Evolutionary conservation across 1,139 yeast species (phyloP).

Genomic region (Pneumocystis murina): DNA sequence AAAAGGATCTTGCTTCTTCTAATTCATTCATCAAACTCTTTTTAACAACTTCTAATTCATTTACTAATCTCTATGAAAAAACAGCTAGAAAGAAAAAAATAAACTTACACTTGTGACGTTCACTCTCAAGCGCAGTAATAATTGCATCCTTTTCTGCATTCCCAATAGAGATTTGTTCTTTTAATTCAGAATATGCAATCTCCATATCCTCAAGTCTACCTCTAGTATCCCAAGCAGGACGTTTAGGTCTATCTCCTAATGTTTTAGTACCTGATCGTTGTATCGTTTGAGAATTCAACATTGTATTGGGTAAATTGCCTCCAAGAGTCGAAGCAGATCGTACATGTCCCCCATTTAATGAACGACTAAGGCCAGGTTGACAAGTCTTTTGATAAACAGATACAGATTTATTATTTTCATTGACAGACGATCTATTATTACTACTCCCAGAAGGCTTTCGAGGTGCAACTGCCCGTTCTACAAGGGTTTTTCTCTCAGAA

Average conservation of each 20-base stretch:
- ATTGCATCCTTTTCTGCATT: not conserved
- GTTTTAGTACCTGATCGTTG: not conserved
- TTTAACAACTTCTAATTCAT: not conserved
- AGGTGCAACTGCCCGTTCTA: not conserved
- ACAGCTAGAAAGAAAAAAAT: too few relatives aligned
- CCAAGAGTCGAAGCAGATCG: not conserved
- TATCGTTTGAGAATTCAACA: not conserved
- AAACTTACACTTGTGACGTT: not conserved
- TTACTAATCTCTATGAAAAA: not conserved
- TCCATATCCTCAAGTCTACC: slow-evolving; percentile 16
- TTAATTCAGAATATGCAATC: slow-evolving; percentile 8
- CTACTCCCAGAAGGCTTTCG: not conserved
- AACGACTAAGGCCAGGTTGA: not conserved
- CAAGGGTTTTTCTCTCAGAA: not conserved
- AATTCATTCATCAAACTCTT: not conserved
- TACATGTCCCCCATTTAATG: not conserved
- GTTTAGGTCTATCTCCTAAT: not conserved
- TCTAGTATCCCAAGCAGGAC: slow-evolving; percentile 15
- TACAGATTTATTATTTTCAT: not conserved
- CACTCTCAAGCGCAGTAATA: slow-evolving; percentile 1
- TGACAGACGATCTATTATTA: not conserved
- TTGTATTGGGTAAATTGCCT: not conserved
- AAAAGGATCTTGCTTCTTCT: not conserved
- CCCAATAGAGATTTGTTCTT: slow-evolving; percentile 3
- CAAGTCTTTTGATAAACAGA: not conserved